A percentile compares a stretch with the other conserved stretches of the same genome.
phyloP scores from a whole-genome alignment of 305 asterid genomes.

The Fraxinus ornus region DNA sequence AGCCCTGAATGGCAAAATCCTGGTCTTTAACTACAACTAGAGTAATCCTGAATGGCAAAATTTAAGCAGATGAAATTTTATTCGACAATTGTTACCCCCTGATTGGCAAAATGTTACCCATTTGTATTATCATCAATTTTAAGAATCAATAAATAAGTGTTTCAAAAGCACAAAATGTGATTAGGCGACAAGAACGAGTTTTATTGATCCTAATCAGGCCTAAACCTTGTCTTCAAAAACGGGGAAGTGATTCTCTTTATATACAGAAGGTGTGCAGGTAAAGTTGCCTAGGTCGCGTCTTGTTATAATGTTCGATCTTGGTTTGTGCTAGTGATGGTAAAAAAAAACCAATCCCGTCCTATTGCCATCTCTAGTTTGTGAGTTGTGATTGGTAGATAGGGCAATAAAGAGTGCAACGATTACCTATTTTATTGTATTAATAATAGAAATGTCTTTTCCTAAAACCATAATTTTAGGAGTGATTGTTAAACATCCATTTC shows the following conservation, averaged over 20 bases:
- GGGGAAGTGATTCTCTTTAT: not conserved
- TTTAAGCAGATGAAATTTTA: not conserved
- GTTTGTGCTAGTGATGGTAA: too few relatives aligned
- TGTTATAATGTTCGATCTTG: not conserved
- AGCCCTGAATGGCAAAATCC: too few relatives aligned
- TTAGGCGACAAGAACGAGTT: not conserved
- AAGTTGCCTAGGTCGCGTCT: not conserved
- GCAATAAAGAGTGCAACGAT: not conserved
- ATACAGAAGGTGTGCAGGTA: not conserved
- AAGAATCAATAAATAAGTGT: not conserved
- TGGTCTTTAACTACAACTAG: too few relatives aligned
- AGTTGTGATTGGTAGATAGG: not conserved
- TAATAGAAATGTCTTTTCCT: too few relatives aligned
- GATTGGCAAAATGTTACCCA: not conserved
- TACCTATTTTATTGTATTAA: too few relatives aligned
- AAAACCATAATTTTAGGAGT: too few relatives aligned
- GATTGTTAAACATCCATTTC: too few relatives aligned
- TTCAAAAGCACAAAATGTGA: not conserved
- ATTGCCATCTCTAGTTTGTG: too few relatives aligned
- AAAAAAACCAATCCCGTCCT: too few relatives aligned
- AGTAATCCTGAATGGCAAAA: too few relatives aligned
- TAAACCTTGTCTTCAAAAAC: not conserved
- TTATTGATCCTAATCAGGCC: not conserved
- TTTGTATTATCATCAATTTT: too few relatives aligned
- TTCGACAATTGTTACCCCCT: not conserved